Percentiles rank a stretch among this genome's conserved stretches.
phyloP scores from a whole-genome alignment of 2,329 filamentous ascomycete genomes.

The Colletotrichum sojae region DNA sequence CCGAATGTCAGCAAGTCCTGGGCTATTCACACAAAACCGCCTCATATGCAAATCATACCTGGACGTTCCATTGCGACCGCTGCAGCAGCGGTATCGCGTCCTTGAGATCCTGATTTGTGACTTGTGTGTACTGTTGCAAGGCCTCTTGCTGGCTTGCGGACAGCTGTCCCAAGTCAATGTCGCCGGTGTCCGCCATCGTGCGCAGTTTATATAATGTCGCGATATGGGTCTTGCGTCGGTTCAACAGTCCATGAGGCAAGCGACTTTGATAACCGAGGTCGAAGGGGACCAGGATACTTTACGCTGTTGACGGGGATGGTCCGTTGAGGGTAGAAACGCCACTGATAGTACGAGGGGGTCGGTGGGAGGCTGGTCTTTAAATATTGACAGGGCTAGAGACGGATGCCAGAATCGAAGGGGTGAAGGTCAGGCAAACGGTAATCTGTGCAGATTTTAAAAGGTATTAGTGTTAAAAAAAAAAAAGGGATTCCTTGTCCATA shows the following conservation, averaged over 20 bases:
- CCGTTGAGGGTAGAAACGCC: no score
- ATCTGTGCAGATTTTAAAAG: no score
- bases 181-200: constrained; percentile 58
- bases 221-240: not conserved
- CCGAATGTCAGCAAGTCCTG: not conserved
- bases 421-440: no score
- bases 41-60: constrained; percentile 66
- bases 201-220: not conserved
- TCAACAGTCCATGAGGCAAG: constrained; percentile 17
- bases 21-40: not conserved
- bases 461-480: no score
- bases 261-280: no score
- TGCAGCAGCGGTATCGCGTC: constrained; percentile 85
- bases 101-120: constrained; percentile 85
- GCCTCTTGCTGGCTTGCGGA: constrained; percentile 84
- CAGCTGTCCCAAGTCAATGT: constrained; percentile 77
- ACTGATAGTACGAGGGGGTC: no score
- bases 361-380: no score
- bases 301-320: no score
- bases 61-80: constrained; percentile 96
- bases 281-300: no score
- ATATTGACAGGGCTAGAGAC: no score
- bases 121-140: constrained; percentile 88
- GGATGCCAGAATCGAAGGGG: no score
- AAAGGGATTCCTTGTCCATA: no score